phyloP scores from a whole-genome alignment of 768 basidiomycete species.

The Pleurotus sapidus region DNA sequence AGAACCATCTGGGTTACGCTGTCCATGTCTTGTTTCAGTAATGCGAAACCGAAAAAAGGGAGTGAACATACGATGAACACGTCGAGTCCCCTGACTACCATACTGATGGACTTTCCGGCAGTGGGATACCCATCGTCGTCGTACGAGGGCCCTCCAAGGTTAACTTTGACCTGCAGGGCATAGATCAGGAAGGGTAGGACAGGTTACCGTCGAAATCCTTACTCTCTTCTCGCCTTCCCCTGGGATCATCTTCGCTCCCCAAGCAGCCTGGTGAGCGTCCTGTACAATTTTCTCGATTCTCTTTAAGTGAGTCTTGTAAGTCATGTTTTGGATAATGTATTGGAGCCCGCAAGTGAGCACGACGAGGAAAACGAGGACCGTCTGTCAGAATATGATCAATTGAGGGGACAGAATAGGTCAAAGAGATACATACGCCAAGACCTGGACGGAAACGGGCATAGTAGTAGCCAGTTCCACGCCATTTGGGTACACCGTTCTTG shows the following conservation, averaged over 20 bases:
- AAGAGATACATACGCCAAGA: slow-evolving; percentile 53
- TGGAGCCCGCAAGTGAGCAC: slow-evolving; percentile 80
- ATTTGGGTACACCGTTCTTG: slow-evolving; percentile 96
- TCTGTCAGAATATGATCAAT: slow-evolving; percentile 34
- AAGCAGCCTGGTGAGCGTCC: slow-evolving; percentile 72
- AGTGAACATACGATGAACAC: slow-evolving; percentile 68
- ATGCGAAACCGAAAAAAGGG: neutral
- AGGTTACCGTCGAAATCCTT: slow-evolving; percentile 7
- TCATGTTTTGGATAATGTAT: slow-evolving; percentile 74
- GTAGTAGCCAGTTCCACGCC: slow-evolving; percentile 96
- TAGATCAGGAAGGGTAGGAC: neutral
- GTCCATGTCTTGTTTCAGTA: neutral
- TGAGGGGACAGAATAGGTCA: neutral
- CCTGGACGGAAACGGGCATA: slow-evolving; percentile 97
- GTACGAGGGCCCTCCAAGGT: slow-evolving; percentile 51
- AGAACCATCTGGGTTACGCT: slow-evolving; percentile 64
- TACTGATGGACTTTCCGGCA: slow-evolving; percentile 60
- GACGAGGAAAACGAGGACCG: slow-evolving; percentile 74
- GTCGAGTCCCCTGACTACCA: slow-evolving; percentile 74
- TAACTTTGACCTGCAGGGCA: slow-evolving; percentile 63
- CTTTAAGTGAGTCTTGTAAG: slow-evolving; percentile 67
- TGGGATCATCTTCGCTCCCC: slow-evolving; percentile 76
- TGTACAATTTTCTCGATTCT: slow-evolving; percentile 60
- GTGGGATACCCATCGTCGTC: slow-evolving; percentile 57
- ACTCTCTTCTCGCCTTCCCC: slow-evolving; percentile 69